Evolutionary conservation across 2,329 filamentous ascomycete genomes (phyloP).

Genomic region (Ophiosphaerella herpotricha): DNA sequence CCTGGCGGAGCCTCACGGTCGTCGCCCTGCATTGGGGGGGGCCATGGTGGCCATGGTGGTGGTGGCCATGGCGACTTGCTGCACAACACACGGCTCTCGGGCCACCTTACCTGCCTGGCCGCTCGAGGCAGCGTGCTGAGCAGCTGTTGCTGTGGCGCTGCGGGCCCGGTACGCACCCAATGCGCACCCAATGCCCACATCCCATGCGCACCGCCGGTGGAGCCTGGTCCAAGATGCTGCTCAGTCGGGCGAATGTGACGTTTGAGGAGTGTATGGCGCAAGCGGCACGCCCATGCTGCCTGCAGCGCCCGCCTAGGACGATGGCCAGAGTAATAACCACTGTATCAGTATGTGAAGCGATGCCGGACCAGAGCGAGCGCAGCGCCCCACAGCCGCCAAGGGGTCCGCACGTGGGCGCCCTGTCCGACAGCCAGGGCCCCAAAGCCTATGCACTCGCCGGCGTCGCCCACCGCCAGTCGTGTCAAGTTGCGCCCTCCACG

Average conservation of each 20-base stretch:
- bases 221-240: neutral
- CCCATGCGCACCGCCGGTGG: too few species aligned
- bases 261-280: conserved; percentile 22
- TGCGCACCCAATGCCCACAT: too few species aligned
- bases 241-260: conserved; percentile 22
- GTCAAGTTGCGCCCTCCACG: too few species aligned
- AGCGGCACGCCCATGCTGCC: neutral
- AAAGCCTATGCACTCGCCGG: conserved; percentile 1
- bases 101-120: conserved; percentile 19
- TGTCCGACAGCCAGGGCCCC: conserved; percentile 4
- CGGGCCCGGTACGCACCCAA: too few species aligned
- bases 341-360: neutral
- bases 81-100: conserved; percentile 23
- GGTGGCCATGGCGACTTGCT: conserved; percentile 22
- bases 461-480: neutral
- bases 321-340: neutral
- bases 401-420: conserved; percentile 31
- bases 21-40: conserved; percentile 18
- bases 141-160: conserved; percentile 7
- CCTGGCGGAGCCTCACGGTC: conserved; percentile 11
- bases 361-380: neutral
- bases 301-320: conserved; percentile 1
- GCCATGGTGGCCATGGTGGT: conserved; percentile 22
- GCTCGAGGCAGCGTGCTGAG: conserved; percentile 11
- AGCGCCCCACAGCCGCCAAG: conserved; percentile 13